These are phyloP conservation scores for Pterocarpus santalinus DNA, from an alignment of 306 rosid species.

Conservation along the genomic window DNA sequence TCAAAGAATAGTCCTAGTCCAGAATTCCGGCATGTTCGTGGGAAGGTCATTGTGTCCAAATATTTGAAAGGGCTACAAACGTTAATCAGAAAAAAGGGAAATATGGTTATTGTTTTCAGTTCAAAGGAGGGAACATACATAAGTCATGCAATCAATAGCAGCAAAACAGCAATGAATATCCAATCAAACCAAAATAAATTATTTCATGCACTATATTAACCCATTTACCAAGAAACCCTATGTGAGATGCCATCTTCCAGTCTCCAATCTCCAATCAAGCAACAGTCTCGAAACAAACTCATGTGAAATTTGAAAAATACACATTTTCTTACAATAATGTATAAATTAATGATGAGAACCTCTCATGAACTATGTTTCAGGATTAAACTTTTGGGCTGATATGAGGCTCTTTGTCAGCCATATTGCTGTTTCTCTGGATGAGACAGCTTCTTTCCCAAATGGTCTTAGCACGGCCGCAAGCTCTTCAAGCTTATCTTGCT, in stretches of 20 bases:
- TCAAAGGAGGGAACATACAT: neutral
- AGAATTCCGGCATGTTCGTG: too few species aligned
- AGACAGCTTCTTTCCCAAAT: constrained; percentile 80
- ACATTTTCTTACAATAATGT: constrained; percentile 46
- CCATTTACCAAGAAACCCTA: constrained; percentile 51
- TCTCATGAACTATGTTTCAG: constrained; percentile 56
- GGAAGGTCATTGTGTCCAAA: too few species aligned
- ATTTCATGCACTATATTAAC: constrained; percentile 42
- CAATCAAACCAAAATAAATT: constrained; percentile 32
- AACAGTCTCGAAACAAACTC: constrained; percentile 52
- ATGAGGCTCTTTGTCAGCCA: constrained; percentile 92
- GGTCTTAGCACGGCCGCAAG: constrained; percentile 87
- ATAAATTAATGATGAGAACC: constrained; percentile 47
- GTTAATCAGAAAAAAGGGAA: neutral
- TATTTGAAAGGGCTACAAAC: neutral
- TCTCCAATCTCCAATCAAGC: constrained; percentile 57
- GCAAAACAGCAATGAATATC: neutral
- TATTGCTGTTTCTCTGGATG: constrained; percentile 93
- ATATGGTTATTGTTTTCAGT: neutral
- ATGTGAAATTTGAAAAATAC: constrained; percentile 44
- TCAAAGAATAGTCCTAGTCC: neutral
- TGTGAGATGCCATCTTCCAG: constrained; percentile 44
- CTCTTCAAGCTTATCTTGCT: constrained; percentile 90
- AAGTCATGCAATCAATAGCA: constrained; percentile 22
- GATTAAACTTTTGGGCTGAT: constrained; percentile 72